Evolutionary conservation across 2,329 filamentous ascomycete genomes (phyloP).

Genomic region (Xenoacremonium recifei): DNA sequence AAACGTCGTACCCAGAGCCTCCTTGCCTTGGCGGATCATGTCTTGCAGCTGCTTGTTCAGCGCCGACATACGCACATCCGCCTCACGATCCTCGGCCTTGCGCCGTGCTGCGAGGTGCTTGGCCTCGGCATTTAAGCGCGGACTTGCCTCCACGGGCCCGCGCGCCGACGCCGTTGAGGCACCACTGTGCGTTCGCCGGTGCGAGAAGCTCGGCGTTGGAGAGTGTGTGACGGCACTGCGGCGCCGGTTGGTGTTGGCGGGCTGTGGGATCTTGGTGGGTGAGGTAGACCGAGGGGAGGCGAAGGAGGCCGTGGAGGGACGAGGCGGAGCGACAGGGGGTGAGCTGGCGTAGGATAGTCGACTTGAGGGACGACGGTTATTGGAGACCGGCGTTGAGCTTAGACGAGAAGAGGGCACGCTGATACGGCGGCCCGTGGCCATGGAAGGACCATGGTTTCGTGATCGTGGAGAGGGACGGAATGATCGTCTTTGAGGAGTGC

Average conservation of each 20-base stretch:
- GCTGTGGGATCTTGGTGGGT: slow-evolving; percentile 44
- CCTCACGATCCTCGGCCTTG: slow-evolving; percentile 70
- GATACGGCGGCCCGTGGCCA: slow-evolving; percentile 42
- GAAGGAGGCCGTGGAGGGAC: slow-evolving; percentile 31
- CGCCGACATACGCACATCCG: slow-evolving; percentile 74
- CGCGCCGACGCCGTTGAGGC: slow-evolving; percentile 41
- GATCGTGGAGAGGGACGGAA: slow-evolving; percentile 26
- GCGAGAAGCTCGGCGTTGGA: slow-evolving; percentile 18
- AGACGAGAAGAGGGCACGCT: slow-evolving; percentile 33
- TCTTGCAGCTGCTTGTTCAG: slow-evolving; percentile 78
- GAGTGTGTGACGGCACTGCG: slow-evolving; percentile 11
- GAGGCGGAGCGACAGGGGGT: slow-evolving; percentile 14
- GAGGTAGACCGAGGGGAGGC: slow-evolving; percentile 32
- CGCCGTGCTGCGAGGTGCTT: slow-evolving; percentile 71
- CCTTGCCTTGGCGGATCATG: slow-evolving; percentile 86
- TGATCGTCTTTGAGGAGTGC: slow-evolving; percentile 24
- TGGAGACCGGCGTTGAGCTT: slow-evolving; percentile 27
- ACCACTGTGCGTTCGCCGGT: slow-evolving; percentile 46
- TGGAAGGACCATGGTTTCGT: slow-evolving; percentile 32
- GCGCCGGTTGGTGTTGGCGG: slow-evolving; percentile 11
- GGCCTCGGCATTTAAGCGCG: slow-evolving; percentile 62
- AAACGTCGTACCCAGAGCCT: slow-evolving; percentile 75
- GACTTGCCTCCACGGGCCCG: slow-evolving; percentile 36
- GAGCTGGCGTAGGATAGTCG: slow-evolving; percentile 40
- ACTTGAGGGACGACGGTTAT: slow-evolving; percentile 26